A percentile compares a stretch with the other conserved stretches of the same genome.
These are phyloP conservation scores for Serpula lacrymans DNA, from an alignment of 768 basidiomycete genomes.

Conservation along the genomic window DNA sequence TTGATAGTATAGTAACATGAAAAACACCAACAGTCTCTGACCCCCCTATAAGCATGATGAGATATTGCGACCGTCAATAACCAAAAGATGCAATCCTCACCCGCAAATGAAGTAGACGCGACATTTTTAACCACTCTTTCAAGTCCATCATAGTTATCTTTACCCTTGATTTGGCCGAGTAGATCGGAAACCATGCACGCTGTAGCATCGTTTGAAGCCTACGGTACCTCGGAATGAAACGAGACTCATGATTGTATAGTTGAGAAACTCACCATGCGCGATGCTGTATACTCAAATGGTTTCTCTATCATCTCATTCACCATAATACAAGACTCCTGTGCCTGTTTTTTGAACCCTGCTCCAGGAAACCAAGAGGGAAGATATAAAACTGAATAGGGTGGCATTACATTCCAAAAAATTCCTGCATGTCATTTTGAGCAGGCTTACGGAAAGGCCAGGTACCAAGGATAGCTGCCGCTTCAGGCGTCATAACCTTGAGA, in stretches of 20 bases:
- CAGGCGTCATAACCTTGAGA: constrained; percentile 6
- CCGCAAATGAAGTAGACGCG: constrained; percentile 4
- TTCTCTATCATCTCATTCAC: constrained; percentile 10
- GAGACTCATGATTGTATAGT: too few species aligned
- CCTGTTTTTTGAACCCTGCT: constrained; percentile 10
- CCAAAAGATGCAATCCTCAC: constrained; percentile 1
- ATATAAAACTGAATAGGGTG: too few species aligned
- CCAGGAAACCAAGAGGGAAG: constrained; percentile 11
- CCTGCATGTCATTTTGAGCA: too few species aligned
- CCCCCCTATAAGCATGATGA: neutral
- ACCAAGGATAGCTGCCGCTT: constrained; percentile 11
- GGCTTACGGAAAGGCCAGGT: constrained; percentile 17
- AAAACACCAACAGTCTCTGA: constrained; percentile 5
- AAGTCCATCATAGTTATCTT: neutral
- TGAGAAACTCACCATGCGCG: constrained; percentile 10
- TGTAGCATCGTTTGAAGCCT: neutral
- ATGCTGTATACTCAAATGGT: constrained; percentile 12
- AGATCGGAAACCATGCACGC: neutral
- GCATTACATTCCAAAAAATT: too few species aligned
- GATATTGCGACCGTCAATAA: neutral
- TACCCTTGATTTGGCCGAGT: constrained; percentile 8
- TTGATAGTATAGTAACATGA: neutral
- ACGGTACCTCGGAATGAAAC: neutral
- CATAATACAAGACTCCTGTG: constrained; percentile 7
- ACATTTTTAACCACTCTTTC: neutral